These are phyloP conservation scores for Ogataea hybrid DNA, from an alignment of 1,139 yeast species.

Conservation along the genomic window DNA sequence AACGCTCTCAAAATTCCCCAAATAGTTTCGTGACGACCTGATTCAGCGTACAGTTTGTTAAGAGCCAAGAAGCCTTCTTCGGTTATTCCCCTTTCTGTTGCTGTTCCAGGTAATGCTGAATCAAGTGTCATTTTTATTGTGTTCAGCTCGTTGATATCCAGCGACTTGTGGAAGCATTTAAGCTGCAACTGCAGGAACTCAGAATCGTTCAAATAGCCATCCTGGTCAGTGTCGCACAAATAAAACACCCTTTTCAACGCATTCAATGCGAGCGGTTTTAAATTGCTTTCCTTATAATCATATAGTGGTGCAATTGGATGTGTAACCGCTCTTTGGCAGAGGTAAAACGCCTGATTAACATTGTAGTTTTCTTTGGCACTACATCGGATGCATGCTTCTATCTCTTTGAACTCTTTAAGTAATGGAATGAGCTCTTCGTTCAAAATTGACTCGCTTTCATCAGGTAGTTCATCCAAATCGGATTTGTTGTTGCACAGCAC, in stretches of 20 bases:
- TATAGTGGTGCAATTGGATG: constrained; percentile 93
- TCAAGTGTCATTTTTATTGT: constrained; percentile 44
- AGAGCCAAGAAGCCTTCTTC: constrained; percentile 73
- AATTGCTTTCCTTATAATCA: constrained; percentile 82
- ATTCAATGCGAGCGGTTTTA: constrained; percentile 72
- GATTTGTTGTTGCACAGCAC: constrained; percentile 85
- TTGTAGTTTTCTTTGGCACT: constrained; percentile 79
- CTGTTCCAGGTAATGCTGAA: constrained; percentile 28
- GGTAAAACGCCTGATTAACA: constrained; percentile 83
- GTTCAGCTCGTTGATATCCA: constrained; percentile 51
- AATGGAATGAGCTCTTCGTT: constrained; percentile 84
- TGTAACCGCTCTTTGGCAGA: constrained; percentile 88
- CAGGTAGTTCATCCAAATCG: constrained; percentile 39
- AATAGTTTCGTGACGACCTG: constrained; percentile 92
- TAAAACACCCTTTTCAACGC: constrained; percentile 84
- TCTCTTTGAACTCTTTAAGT: constrained; percentile 86
- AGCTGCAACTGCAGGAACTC: constrained; percentile 70
- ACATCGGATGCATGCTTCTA: constrained; percentile 86
- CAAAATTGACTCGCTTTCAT: constrained; percentile 34
- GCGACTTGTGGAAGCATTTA: constrained; percentile 66
- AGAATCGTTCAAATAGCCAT: constrained; percentile 67
- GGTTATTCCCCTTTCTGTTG: constrained; percentile 51
- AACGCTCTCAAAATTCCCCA: constrained; percentile 92
- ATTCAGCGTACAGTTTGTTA: constrained; percentile 80
- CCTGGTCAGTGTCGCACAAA: constrained; percentile 86